phyloP scores from a whole-genome alignment of 2,329 filamentous ascomycete species.

The Fusarium hainanense region DNA sequence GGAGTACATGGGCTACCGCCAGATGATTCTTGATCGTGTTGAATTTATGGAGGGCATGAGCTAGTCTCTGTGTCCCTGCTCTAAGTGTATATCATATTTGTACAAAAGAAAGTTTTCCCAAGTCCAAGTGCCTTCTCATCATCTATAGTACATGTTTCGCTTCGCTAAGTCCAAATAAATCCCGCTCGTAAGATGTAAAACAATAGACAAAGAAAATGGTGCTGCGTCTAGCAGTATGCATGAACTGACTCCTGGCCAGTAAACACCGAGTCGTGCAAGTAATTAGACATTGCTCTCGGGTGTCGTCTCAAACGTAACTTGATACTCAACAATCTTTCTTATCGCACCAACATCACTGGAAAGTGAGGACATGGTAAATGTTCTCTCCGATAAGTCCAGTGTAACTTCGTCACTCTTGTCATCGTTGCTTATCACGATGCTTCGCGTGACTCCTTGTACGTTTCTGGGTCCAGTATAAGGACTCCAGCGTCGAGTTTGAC shows the following conservation, averaged over 20 bases:
- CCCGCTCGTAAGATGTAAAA: not conserved
- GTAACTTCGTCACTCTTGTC: slow-evolving; percentile 53
- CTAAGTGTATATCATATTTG: slow-evolving; percentile 35
- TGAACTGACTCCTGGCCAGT: not conserved
- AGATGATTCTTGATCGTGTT: slow-evolving; percentile 90
- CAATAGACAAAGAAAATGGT: not conserved
- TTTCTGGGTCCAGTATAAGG: slow-evolving; percentile 49
- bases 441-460: slow-evolving; percentile 44
- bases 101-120: slow-evolving; percentile 24
- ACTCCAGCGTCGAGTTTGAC: slow-evolving; percentile 45
- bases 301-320: slow-evolving; percentile 49
- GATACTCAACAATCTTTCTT: slow-evolving; percentile 52
- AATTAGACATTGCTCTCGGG: slow-evolving; percentile 11
- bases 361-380: slow-evolving; percentile 10
- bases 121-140: not conserved
- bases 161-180: not conserved
- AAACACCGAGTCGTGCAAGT: not conserved
- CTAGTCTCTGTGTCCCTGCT: slow-evolving; percentile 23
- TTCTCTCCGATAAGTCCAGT: slow-evolving; percentile 40
- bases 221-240: not conserved
- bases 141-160: not conserved
- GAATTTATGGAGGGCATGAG: slow-evolving; percentile 93
- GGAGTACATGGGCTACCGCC: slow-evolving; percentile 83
- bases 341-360: slow-evolving; percentile 44
- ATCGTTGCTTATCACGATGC: slow-evolving; percentile 43